Conservation (phyloP, 2,329 filamentous ascomycete genomes). For the Calonectria ilicicola region DNA sequence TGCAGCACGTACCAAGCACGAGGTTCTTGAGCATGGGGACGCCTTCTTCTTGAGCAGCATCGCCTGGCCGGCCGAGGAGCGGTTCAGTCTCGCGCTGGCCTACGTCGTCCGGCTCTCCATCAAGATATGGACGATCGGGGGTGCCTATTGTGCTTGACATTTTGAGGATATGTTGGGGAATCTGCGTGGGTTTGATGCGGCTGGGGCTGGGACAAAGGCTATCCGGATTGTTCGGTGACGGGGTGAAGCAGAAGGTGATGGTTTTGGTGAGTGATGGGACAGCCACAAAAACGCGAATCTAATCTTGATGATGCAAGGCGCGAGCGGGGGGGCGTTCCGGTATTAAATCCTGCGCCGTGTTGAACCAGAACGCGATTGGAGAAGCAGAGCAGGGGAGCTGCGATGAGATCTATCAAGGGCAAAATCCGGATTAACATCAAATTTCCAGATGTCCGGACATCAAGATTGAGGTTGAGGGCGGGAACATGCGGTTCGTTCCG, state of each 20-base stretch:
- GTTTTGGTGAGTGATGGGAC: not conserved
- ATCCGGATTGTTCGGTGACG: not conserved
- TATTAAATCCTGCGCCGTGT: not conserved
- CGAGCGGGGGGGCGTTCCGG: not conserved
- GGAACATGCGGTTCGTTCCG: not conserved
- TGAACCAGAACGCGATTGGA: not conserved
- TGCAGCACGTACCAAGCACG: constrained; percentile 71
- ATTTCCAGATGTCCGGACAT: too few relatives aligned
- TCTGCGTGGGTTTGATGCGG: not conserved
- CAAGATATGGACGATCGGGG: constrained; percentile 60
- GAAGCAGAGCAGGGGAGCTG: not conserved
- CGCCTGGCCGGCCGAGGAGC: constrained; percentile 70
- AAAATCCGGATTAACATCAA: too few relatives aligned
- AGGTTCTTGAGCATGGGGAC: constrained; percentile 78
- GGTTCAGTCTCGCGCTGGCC: constrained; percentile 55
- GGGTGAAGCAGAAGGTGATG: not conserved
- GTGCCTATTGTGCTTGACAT: constrained; percentile 80
- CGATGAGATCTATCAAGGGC: not conserved
- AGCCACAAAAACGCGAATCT: not conserved
- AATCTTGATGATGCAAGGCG: not conserved
- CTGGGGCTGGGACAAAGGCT: not conserved
- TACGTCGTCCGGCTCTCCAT: constrained; percentile 32
- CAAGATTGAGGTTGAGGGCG: not conserved
- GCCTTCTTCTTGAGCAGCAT: constrained; percentile 76
- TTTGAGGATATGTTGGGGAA: constrained; percentile 8